A percentile compares a stretch with the other conserved stretches of the same genome.
These are phyloP conservation scores for Geosmithia putterillii DNA, from an alignment of 2,329 filamentous ascomycete genomes.

Conservation along the genomic window DNA sequence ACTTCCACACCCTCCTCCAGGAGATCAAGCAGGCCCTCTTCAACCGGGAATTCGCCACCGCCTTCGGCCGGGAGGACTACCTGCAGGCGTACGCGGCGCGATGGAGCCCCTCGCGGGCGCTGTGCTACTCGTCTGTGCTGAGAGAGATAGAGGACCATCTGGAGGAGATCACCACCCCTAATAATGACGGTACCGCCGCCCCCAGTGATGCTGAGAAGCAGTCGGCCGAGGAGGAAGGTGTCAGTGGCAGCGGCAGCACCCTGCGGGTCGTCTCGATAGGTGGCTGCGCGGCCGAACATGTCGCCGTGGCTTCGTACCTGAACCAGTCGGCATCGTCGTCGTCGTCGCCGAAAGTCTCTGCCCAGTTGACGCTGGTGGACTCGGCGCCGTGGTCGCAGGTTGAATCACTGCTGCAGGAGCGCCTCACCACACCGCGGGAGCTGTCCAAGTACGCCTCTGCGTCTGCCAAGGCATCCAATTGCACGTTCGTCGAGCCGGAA, in stretches of 20 bases:
- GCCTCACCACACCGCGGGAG: constrained; percentile 38
- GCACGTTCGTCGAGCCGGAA: constrained; percentile 24
- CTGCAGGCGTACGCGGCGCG: constrained; percentile 76
- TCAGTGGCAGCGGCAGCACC: background rate
- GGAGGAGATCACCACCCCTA: background rate
- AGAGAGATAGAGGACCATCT: constrained; percentile 14
- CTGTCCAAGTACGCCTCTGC: constrained; percentile 41
- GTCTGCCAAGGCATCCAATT: constrained; percentile 29
- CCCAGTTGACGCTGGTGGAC: constrained; percentile 58
- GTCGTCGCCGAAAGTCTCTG: no score
- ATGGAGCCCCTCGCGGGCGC: constrained; percentile 79
- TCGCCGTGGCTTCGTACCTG: constrained; percentile 35
- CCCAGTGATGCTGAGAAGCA: background rate
- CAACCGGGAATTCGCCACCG: constrained; percentile 68
- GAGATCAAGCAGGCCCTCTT: constrained; percentile 78
- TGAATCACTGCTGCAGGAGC: constrained; percentile 41
- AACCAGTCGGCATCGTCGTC: constrained; percentile 6
- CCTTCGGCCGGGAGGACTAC: constrained; percentile 61
- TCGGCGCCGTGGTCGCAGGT: constrained; percentile 66
- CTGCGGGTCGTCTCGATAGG: constrained; percentile 36
- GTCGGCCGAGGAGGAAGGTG: background rate
- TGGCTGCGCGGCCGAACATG: constrained; percentile 50
- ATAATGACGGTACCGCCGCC: background rate
- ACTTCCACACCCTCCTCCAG: constrained; percentile 52
- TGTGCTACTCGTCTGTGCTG: constrained; percentile 63